Evolutionary conservation across 257 asterid genomes (phyloP), one percentile per base, ranked within the genome.

Genomic region (Solanum virginianum): DNA sequence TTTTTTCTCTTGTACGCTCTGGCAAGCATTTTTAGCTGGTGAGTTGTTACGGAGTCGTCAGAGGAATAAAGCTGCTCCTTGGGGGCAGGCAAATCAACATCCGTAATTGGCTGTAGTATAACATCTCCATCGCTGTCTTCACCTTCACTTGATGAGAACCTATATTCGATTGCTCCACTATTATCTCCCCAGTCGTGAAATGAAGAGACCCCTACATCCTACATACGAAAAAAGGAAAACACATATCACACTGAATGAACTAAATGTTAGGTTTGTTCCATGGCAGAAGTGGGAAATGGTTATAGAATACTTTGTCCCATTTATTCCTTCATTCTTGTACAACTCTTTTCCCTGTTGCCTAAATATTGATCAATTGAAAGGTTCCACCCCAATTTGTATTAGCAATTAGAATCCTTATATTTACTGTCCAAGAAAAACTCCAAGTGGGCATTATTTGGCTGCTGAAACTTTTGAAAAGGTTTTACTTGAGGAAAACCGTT

Each of bases 61-160:
- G 89, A 41, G 1, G 91, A 85, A 80, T 59, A 90, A 82, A 91
- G 83, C 20, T 81, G 89, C 81, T 94, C 97, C 86, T 88, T 96
- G 11, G 93, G 86, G 86, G 90, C 85, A 41, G 99, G 95, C 88
- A 93, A 89, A 90, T 96, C 98, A 85, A 92, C 87, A 87, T 94
- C 98, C 43, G 95, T 84, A 82, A 94, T 91, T 86, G 98, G 96
- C 87, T 93, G 97, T 86, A 96, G 89, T 81, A 89, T 66, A 65
- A 89, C 80, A 66, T 96, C 98, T 22, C 92, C 94, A 74, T 96
- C 98, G 88, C 98, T 96, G 71, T 91, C 93, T 84, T 96, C 99
- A 81, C 95, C 95, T 53, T 94, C 98, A 82, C 98, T 94, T 13
- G 99, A 93, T n/a, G 96, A 93, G 69, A 85, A 84, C 47, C 87